Conservation (phyloP, 306 rosid genomes). For the Prosopis cineraria region DNA sequence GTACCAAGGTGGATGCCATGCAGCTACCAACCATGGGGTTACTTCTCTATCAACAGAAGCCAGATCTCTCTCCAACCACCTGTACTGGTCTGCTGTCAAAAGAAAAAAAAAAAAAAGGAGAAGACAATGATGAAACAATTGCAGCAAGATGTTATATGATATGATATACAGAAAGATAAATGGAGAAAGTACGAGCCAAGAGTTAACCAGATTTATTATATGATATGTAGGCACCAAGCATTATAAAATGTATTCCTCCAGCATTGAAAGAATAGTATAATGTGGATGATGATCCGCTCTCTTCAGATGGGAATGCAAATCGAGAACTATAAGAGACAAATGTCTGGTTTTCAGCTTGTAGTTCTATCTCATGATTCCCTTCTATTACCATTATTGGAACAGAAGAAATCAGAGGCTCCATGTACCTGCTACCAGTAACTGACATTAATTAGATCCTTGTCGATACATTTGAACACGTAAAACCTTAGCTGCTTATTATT, state of each 20-base stretch:
- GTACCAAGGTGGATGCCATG: slow-evolving; percentile 96
- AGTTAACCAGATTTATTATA: slow-evolving; percentile 64
- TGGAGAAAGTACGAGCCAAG: background rate
- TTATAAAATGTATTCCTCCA: slow-evolving; percentile 88
- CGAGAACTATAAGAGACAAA: slow-evolving; percentile 83
- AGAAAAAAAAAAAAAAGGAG: slow-evolving; percentile 13
- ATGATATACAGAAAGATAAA: background rate
- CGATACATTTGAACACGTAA: background rate
- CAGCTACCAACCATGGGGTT: slow-evolving; percentile 94
- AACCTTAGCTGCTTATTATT: background rate
- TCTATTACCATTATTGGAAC: slow-evolving; percentile 85
- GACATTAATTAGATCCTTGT: background rate
- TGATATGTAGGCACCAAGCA: slow-evolving; percentile 74
- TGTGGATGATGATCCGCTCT: slow-evolving; percentile 77
- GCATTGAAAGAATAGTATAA: slow-evolving; percentile 87
- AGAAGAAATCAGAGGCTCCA: slow-evolving; percentile 76
- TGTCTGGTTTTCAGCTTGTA: slow-evolving; percentile 64
- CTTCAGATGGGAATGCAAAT: slow-evolving; percentile 80
- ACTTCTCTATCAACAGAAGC: slow-evolving; percentile 67
- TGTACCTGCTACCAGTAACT: slow-evolving; percentile 56
- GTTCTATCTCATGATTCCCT: slow-evolving; percentile 93
- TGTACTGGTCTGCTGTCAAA: slow-evolving; percentile 70
- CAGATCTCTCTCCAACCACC: slow-evolving; percentile 84
- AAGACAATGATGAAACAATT: background rate
- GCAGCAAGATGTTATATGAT: background rate